phyloP scores from a whole-genome alignment of 2,329 filamentous ascomycete species.

The Paraconiothyrium brasiliense region DNA sequence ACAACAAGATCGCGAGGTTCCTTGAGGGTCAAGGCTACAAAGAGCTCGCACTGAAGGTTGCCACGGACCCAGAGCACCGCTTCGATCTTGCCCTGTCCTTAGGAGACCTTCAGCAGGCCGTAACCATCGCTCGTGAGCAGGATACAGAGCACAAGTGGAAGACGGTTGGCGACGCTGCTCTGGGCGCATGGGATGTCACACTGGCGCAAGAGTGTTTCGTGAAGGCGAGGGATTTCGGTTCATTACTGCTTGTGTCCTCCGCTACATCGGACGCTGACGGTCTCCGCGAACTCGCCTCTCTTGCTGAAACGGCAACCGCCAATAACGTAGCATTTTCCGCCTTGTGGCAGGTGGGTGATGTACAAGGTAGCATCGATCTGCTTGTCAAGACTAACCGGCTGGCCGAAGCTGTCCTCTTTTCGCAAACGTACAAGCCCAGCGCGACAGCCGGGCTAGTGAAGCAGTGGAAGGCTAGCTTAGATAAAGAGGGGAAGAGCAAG shows the following conservation, averaged over 20 bases:
- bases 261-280: constrained; percentile 83
- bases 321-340: constrained; percentile 95
- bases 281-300: constrained; percentile 73
- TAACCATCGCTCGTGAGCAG: constrained; percentile 82
- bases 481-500: constrained; percentile 85
- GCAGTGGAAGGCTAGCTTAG: constrained; percentile 83
- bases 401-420: constrained; percentile 88
- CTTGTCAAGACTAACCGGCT: constrained; percentile 80
- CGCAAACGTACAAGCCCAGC: constrained; percentile 94
- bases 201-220: constrained; percentile 94
- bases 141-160: constrained; percentile 99
- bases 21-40: constrained; percentile 97
- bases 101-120: constrained; percentile 83
- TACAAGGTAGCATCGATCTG: constrained; percentile 82
- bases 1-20: constrained; percentile 98
- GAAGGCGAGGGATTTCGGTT: constrained; percentile 89
- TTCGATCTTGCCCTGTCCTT: constrained; percentile 90
- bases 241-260: constrained; percentile 85
- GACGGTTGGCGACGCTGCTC: constrained; percentile 90
- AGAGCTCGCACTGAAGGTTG: constrained; percentile 91
- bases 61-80: constrained; percentile 94
- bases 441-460: constrained; percentile 72
- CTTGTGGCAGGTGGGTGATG: constrained; percentile 85
- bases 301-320: constrained; percentile 78
- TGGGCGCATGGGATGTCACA: constrained; percentile 84